Conservation (phyloP, 2,329 filamentous ascomycete species). For the Aureobasidium sp. region DNA sequence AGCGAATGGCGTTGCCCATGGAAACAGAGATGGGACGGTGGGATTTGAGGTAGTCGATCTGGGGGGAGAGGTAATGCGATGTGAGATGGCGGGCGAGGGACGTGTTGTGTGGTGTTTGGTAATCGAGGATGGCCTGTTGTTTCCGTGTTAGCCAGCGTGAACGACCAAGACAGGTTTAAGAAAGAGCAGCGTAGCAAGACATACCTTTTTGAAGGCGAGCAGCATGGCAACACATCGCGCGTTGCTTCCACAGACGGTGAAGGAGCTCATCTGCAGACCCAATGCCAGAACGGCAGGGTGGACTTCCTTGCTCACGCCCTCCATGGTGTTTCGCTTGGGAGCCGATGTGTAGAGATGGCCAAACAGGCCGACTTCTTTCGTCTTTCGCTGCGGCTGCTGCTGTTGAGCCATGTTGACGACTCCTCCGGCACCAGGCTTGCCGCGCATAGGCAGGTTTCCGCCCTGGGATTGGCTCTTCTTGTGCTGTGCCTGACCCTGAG, state of each 20-base stretch:
- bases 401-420: conserved; percentile 12
- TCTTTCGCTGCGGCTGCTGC: conserved; percentile 43
- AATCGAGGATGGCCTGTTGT: conserved; percentile 75
- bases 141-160: not conserved
- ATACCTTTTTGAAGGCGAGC: conserved; percentile 79
- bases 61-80: conserved; percentile 80
- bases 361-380: conserved; percentile 66
- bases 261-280: conserved; percentile 83
- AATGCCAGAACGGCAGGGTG: conserved; percentile 78
- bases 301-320: conserved; percentile 59
- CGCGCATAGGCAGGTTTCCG: conserved; percentile 27
- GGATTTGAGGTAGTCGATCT: conserved; percentile 89
- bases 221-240: conserved; percentile 81
- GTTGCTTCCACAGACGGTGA: conserved; percentile 81
- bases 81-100: conserved; percentile 87
- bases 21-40: conserved; percentile 94
- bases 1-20: conserved; percentile 93
- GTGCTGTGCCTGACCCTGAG: conserved; percentile 23
- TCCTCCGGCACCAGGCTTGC: conserved; percentile 13
- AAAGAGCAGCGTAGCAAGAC: no score
- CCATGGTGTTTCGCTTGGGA: conserved; percentile 57
- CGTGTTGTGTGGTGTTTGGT: conserved; percentile 75
- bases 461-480: conserved; percentile 20
- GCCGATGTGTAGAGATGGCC: conserved; percentile 62
- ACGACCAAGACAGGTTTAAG: no score